Percentiles rank a stretch among this genome's conserved stretches.
Conservation (phyloP, 352 stramenopile genomes). For the Phytophthora cajani region DNA sequence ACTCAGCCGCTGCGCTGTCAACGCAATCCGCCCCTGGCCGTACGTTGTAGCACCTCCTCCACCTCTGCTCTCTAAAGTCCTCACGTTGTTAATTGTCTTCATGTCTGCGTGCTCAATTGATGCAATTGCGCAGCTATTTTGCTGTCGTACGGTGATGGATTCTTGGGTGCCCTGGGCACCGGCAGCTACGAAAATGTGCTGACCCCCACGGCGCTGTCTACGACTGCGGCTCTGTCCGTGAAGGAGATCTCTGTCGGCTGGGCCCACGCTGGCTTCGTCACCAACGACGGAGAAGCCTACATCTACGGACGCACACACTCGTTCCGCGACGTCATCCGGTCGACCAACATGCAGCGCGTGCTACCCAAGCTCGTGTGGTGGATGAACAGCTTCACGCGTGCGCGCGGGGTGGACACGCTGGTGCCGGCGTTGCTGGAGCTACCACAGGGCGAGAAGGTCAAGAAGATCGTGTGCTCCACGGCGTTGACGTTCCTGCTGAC, state of each 20-base stretch:
- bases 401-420: constrained; percentile 70
- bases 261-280: constrained; percentile 81
- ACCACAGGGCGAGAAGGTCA: constrained; percentile 62
- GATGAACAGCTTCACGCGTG: constrained; percentile 80
- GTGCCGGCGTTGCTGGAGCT: constrained; percentile 62
- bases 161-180: constrained; percentile 75
- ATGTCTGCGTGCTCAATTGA: neutral
- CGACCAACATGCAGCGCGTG: constrained; percentile 86
- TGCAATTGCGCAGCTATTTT: constrained; percentile 38
- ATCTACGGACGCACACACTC: constrained; percentile 83
- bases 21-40: constrained; percentile 32
- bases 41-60: constrained; percentile 20
- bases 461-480: constrained; percentile 86
- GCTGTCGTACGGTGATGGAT: constrained; percentile 83
- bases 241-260: constrained; percentile 78
- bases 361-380: constrained; percentile 69
- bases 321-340: constrained; percentile 85
- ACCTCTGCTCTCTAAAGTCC: neutral
- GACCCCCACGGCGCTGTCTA: constrained; percentile 50
- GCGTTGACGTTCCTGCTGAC: constrained; percentile 80
- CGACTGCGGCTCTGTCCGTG: constrained; percentile 54
- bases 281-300: constrained; percentile 68
- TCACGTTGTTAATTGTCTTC: neutral
- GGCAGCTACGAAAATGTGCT: constrained; percentile 67
- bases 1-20: constrained; percentile 27